Conservation (phyloP, 2,329 filamentous ascomycete species). For the Cladophialophora immunda region DNA sequence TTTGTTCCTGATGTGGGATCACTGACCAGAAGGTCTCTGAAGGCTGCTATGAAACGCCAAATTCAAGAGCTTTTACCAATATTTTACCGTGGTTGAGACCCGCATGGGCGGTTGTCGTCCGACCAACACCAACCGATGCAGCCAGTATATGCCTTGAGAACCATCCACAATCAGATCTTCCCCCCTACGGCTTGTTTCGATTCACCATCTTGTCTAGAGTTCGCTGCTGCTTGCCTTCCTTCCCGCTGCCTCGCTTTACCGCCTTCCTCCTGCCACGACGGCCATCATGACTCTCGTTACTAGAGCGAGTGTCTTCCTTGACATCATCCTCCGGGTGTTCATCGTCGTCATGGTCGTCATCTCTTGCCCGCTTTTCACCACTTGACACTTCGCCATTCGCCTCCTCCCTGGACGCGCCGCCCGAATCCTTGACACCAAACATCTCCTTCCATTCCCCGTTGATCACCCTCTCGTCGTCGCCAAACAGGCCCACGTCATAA, state of each 20-base stretch:
- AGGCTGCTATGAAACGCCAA: background rate
- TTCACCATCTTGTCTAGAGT: conserved; percentile 31
- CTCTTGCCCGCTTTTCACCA: conserved; percentile 30
- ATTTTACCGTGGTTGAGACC: background rate
- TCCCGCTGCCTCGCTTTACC: conserved; percentile 14
- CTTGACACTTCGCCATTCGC: conserved; percentile 24
- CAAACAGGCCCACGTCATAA: conserved; percentile 71
- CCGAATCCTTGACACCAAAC: conserved; percentile 55
- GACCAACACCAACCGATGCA: background rate
- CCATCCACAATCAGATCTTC: background rate
- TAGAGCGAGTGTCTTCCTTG: background rate
- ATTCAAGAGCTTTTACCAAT: background rate
- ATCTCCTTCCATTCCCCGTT: conserved; percentile 66
- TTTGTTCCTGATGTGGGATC: too few relatives aligned
- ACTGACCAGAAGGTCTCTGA: background rate
- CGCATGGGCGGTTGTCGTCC: background rate
- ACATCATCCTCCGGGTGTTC: background rate
- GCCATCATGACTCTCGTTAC: conserved; percentile 21
- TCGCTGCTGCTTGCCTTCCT: conserved; percentile 22
- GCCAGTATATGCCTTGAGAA: background rate
- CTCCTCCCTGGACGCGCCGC: conserved; percentile 45
- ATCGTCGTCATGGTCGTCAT: background rate
- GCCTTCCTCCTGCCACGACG: conserved; percentile 12
- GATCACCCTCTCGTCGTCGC: conserved; percentile 67
- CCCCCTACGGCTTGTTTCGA: conserved; percentile 7